Percentiles rank a stretch among this genome's conserved stretches.
These are phyloP conservation scores for Blastobotrys serpentis DNA, from an alignment of 1,139 yeast genomes.

Conservation along the genomic window DNA sequence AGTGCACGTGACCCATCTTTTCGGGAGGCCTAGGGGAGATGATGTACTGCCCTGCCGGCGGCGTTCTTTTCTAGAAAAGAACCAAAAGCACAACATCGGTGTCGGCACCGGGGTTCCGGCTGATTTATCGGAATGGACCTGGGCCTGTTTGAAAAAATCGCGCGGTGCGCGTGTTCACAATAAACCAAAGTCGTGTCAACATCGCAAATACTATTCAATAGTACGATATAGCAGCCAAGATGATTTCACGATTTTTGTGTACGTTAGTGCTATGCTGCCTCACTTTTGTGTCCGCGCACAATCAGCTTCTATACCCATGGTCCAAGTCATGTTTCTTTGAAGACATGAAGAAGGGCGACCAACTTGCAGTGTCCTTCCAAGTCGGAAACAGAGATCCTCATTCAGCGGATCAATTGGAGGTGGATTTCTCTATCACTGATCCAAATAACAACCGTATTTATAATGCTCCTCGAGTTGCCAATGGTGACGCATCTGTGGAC, in stretches of 20 bases:
- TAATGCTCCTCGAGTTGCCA: constrained; percentile 59
- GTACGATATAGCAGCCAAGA: too few relatives aligned
- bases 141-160: neutral
- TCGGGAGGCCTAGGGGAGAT: too few relatives aligned
- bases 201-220: neutral
- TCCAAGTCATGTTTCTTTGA: constrained; percentile 91
- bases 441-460: constrained; percentile 59
- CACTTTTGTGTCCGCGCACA: constrained; percentile 56
- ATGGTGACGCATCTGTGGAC: constrained; percentile 73
- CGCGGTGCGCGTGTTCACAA: neutral
- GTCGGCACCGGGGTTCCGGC: too few relatives aligned
- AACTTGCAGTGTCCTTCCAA: constrained; percentile 85
- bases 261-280: constrained; percentile 6
- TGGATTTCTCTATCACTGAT: constrained; percentile 64
- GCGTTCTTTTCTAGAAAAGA: too few relatives aligned
- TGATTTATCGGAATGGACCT: neutral
- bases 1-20: too few relatives aligned
- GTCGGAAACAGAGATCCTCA: constrained; percentile 87
- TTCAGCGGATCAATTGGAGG: constrained; percentile 70
- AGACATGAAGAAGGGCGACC: constrained; percentile 76
- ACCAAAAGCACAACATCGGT: too few relatives aligned
- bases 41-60: too few relatives aligned
- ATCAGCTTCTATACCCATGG: constrained; percentile 77
- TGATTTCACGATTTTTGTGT: constrained; percentile 16
- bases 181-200: neutral